Percentiles rank a stretch among this genome's conserved stretches.
These are phyloP conservation scores for Agarophyton chilense DNA, from an alignment of 23 red algal species.

Conservation along the genomic window DNA sequence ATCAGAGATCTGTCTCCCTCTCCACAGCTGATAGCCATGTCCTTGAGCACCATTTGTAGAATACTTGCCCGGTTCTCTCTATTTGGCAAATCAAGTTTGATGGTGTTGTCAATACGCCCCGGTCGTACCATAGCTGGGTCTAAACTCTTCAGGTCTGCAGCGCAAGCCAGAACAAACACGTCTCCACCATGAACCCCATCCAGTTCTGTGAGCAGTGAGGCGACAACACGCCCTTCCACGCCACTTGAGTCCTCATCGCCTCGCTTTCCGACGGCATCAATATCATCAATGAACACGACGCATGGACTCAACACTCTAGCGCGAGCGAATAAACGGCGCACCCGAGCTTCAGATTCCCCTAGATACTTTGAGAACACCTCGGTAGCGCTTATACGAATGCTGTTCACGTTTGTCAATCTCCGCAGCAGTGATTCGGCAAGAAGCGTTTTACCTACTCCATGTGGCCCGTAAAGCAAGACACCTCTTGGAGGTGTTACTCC, in stretches of 20 bases:
- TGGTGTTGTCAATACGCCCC: constrained; percentile 55
- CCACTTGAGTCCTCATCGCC: constrained; percentile 41
- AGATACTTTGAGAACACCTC: constrained; percentile 78
- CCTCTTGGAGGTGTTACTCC: constrained; percentile 54
- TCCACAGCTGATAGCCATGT: background rate
- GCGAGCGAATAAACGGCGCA: constrained; percentile 84
- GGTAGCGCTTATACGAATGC: constrained; percentile 64
- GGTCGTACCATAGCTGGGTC: constrained; percentile 63
- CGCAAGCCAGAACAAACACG: constrained; percentile 70
- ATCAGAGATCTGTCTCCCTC: background rate
- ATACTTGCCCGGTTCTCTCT: constrained; percentile 39
- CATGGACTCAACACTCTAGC: constrained; percentile 73
- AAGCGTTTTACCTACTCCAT: constrained; percentile 78
- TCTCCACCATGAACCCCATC: constrained; percentile 58
- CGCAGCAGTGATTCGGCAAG: constrained; percentile 56
- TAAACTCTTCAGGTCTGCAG: background rate
- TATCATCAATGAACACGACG: constrained; percentile 93
- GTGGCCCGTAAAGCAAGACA: constrained; percentile 73
- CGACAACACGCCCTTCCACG: constrained; percentile 64
- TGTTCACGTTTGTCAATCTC: constrained; percentile 69
- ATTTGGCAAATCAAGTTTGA: constrained; percentile 25
- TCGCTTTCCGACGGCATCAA: constrained; percentile 76
- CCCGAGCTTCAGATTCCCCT: constrained; percentile 80
- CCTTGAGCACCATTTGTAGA: constrained; percentile 23
- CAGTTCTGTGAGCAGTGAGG: constrained; percentile 60